Conservation (phyloP, 257 asterid genomes). For the Solanum neorickii region DNA sequence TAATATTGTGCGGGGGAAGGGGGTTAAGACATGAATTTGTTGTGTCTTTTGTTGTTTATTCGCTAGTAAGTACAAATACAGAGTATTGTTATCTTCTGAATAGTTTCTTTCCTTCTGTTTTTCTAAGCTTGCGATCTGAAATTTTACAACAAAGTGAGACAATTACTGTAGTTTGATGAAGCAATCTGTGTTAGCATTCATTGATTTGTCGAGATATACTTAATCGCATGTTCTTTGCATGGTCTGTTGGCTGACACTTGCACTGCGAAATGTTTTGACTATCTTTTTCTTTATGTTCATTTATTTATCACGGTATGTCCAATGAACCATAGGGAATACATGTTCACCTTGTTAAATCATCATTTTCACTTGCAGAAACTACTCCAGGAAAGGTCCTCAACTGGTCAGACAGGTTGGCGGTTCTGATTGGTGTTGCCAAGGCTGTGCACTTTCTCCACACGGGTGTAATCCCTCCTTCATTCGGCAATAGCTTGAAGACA, state of each 20-base stretch:
- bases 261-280: not conserved
- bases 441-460: slow-evolving; percentile 79
- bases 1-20: not conserved
- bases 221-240: not conserved
- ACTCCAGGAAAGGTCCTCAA: slow-evolving; percentile 39
- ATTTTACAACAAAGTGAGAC: not conserved
- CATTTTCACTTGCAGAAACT: slow-evolving; percentile 23
- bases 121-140: not conserved
- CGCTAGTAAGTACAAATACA: not conserved
- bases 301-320: too few species aligned
- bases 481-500: slow-evolving; percentile 43
- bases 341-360: not conserved
- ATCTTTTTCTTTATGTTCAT: not conserved
- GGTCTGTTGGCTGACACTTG: not conserved
- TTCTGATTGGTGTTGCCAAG: slow-evolving; percentile 50
- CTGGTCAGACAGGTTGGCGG: slow-evolving; percentile 54
- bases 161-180: not conserved
- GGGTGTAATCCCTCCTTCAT: slow-evolving; percentile 59
- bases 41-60: not conserved
- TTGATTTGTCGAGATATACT: not conserved
- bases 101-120: not conserved
- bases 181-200: not conserved
- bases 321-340: not conserved
- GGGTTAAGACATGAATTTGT: not conserved
- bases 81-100: not conserved